A percentile compares a stretch with the other conserved stretches of the same genome.
Conservation (phyloP, 805 yeast species). For the Jamesozyma gamospora region DNA sequence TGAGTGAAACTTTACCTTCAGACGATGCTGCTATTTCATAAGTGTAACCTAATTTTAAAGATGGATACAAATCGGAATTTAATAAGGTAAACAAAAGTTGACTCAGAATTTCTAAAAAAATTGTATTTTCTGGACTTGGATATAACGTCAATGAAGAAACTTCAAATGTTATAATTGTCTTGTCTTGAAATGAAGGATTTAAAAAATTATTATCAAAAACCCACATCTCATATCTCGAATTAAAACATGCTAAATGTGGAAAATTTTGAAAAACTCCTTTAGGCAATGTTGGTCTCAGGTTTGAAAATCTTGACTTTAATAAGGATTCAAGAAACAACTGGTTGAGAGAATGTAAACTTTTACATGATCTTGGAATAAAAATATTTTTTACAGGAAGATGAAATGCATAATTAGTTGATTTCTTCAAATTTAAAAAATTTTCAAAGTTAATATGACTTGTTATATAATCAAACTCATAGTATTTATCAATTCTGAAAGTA, state of each 20-base stretch:
- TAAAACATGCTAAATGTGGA: constrained; percentile 33
- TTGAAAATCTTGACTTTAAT: constrained; percentile 20
- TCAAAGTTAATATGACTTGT: constrained; percentile 8
- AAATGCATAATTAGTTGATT: neutral
- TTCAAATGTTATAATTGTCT: constrained; percentile 38
- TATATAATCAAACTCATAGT: constrained; percentile 38
- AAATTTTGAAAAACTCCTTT: constrained; percentile 14
- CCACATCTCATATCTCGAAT: constrained; percentile 43
- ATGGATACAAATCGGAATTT: constrained; percentile 38
- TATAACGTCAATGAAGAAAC: constrained; percentile 27
- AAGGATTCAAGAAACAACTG: constrained; percentile 8
- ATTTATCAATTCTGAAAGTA: constrained; percentile 26
- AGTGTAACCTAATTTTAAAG: constrained; percentile 44
- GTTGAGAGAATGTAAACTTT: constrained; percentile 15
- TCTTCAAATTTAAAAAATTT: neutral
- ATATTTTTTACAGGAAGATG: constrained; percentile 8
- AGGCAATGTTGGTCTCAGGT: constrained; percentile 29
- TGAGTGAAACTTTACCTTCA: constrained; percentile 45
- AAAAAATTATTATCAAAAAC: constrained; percentile 30
- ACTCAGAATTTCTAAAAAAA: constrained; percentile 44
- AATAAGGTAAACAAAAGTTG: constrained; percentile 38
- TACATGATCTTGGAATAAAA: constrained; percentile 11
- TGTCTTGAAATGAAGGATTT: constrained; percentile 19
- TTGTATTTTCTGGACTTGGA: constrained; percentile 32
- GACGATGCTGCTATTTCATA: constrained; percentile 49